A percentile compares a stretch with the other conserved stretches of the same genome.
Conservation (phyloP, 1,139 yeast species). For the Yamadazyma atlantica region DNA sequence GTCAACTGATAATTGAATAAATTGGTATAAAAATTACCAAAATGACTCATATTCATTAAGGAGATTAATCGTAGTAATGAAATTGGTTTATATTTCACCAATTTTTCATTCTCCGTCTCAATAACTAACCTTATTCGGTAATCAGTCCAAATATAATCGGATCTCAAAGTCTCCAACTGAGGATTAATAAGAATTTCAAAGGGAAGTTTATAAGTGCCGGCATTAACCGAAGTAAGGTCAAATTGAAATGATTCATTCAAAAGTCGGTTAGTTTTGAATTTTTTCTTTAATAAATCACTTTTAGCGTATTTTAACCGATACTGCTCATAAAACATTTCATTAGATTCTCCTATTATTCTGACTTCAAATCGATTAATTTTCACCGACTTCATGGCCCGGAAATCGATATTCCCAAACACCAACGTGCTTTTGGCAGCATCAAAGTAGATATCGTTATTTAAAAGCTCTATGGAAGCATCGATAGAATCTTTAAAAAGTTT, state of each 20-base stretch:
- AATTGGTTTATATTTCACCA: background rate
- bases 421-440: slow-evolving; percentile 4
- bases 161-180: background rate
- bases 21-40: slow-evolving; percentile 1
- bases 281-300: slow-evolving; percentile 1
- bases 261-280: background rate
- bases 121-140: slow-evolving; percentile 1
- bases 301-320: background rate
- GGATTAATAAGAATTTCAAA: slow-evolving; percentile 4
- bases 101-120: background rate
- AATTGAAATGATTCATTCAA: background rate
- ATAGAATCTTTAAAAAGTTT: slow-evolving; percentile 2
- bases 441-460: slow-evolving; percentile 3
- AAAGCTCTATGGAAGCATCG: slow-evolving; percentile 2
- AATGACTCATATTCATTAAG: background rate
- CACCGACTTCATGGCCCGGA: background rate
- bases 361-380: background rate
- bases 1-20: slow-evolving; percentile 3
- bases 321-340: slow-evolving; percentile 1
- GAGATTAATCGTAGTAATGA: background rate
- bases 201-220: slow-evolving; percentile 2
- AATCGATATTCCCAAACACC: slow-evolving; percentile 4
- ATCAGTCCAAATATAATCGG: background rate
- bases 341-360: slow-evolving; percentile 2
- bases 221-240: background rate